Conservation (phyloP, 345 rosid genomes). For the Fremontodendron californicum region DNA sequence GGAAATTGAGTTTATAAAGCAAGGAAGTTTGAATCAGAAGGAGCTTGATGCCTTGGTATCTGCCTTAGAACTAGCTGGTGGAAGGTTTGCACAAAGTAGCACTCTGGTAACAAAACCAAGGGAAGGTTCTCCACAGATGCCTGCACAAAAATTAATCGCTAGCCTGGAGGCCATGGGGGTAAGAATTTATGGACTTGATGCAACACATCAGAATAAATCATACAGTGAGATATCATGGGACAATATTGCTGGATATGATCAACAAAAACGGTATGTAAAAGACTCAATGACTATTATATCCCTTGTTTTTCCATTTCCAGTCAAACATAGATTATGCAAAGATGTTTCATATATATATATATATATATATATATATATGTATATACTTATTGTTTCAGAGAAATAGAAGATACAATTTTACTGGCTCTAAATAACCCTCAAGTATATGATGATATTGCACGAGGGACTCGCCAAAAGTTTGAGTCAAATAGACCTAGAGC, state of each 20-base stretch:
- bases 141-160: slow-evolving; percentile 39
- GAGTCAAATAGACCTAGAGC: slow-evolving; percentile 95
- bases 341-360: slow-evolving; percentile 59
- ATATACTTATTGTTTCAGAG: slow-evolving; percentile 44
- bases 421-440: slow-evolving; percentile 84
- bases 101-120: slow-evolving; percentile 34
- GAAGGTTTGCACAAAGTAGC: slow-evolving; percentile 39
- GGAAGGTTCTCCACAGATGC: slow-evolving; percentile 34
- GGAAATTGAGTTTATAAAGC: slow-evolving; percentile 92
- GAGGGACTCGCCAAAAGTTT: slow-evolving; percentile 74
- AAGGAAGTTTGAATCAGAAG: slow-evolving; percentile 61
- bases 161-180: slow-evolving; percentile 13
- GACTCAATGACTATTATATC: neutral
- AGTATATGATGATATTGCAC: slow-evolving; percentile 87
- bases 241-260: slow-evolving; percentile 84
- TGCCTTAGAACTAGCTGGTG: slow-evolving; percentile 60
- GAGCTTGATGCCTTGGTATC: slow-evolving; percentile 93
- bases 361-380: slow-evolving; percentile 59
- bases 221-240: slow-evolving; percentile 71
- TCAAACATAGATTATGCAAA: slow-evolving; percentile 1
- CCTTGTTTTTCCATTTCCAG: neutral
- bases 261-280: slow-evolving; percentile 59
- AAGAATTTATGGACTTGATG: slow-evolving; percentile 14
- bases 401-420: slow-evolving; percentile 86
- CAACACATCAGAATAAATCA: neutral